Evolutionary conservation across 495 filamentous ascomycete genomes (phyloP).

Genomic region (Pseudomonodictys pantanalensis): DNA sequence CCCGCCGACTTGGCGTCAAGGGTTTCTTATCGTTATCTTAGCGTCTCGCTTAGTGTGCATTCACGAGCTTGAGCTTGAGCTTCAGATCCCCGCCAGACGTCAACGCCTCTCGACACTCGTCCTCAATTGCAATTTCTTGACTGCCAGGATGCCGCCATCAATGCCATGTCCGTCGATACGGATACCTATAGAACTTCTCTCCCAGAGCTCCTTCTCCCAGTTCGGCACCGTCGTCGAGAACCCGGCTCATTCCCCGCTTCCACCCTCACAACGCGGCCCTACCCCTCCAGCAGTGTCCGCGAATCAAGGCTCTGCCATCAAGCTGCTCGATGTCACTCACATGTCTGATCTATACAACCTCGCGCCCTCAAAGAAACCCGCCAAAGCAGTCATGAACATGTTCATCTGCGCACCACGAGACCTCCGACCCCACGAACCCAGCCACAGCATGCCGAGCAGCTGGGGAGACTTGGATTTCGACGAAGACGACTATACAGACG

Average conservation of each 20-base stretch:
- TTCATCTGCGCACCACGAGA: conserved; percentile 78
- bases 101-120: not conserved
- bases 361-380: conserved; percentile 61
- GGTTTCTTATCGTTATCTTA: conserved; percentile 24
- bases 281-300: conserved; percentile 47
- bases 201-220: conserved; percentile 61
- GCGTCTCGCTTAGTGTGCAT: conserved; percentile 3
- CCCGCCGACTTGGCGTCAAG: conserved; percentile 1
- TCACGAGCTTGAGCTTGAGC: conserved; percentile 13
- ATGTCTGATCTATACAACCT: conserved; percentile 63
- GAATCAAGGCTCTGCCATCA: conserved; percentile 87
- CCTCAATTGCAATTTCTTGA: not conserved
- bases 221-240: conserved; percentile 84
- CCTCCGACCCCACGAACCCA: conserved; percentile 40
- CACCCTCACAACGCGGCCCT: conserved; percentile 32
- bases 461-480: conserved; percentile 35
- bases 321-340: conserved; percentile 75
- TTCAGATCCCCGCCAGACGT: not conserved
- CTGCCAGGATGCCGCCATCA: conserved; percentile 31
- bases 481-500: conserved; percentile 16
- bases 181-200: conserved; percentile 54
- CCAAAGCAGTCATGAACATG: conserved; percentile 71
- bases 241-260: conserved; percentile 50
- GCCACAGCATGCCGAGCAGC: conserved; percentile 32
- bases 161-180: conserved; percentile 31